A percentile compares a stretch with the other conserved stretches of the same genome.
Evolutionary conservation across 352 stramenopile genomes (phyloP).

Genomic region (Blastocystis sp.): DNA sequence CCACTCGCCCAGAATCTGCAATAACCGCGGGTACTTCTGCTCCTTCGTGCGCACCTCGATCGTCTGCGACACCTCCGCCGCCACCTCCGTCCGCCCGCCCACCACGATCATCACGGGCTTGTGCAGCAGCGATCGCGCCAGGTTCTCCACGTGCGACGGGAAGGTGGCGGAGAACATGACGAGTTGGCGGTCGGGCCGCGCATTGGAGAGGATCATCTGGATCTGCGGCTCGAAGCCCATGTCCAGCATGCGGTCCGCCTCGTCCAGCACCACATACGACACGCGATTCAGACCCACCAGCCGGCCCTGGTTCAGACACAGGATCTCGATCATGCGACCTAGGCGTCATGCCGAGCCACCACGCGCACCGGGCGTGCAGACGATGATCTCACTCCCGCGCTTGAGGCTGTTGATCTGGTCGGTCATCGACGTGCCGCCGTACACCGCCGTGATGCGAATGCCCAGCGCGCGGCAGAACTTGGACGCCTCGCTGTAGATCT

Average conservation of each 20-base stretch:
- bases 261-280: conserved; percentile 96
- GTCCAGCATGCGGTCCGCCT: conserved; percentile 99
- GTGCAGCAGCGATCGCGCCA: conserved; percentile 82
- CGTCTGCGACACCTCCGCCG: conserved; percentile 92
- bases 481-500: conserved; percentile 91
- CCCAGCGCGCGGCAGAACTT: conserved; percentile 87
- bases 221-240: conserved; percentile 99
- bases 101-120: conserved; percentile 92
- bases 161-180: conserved; percentile 97
- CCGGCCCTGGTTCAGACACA: conserved; percentile 93
- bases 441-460: conserved; percentile 88
- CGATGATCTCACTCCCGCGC: conserved; percentile 90
- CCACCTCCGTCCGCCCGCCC: conserved; percentile 88
- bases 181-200: conserved; percentile 84
- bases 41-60: conserved; percentile 95
- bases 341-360: neutral
- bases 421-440: conserved; percentile 86
- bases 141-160: conserved; percentile 75
- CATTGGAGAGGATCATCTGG: conserved; percentile 83
- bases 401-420: conserved; percentile 98
- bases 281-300: conserved; percentile 91
- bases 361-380: conserved; percentile 85
- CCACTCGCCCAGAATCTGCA: conserved; percentile 85
- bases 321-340: conserved; percentile 95
- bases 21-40: conserved; percentile 95